Base-by-base conservation (phyloP, 1,139 yeast genomes). In the Cylindricascospora bacillispora region DNA sequence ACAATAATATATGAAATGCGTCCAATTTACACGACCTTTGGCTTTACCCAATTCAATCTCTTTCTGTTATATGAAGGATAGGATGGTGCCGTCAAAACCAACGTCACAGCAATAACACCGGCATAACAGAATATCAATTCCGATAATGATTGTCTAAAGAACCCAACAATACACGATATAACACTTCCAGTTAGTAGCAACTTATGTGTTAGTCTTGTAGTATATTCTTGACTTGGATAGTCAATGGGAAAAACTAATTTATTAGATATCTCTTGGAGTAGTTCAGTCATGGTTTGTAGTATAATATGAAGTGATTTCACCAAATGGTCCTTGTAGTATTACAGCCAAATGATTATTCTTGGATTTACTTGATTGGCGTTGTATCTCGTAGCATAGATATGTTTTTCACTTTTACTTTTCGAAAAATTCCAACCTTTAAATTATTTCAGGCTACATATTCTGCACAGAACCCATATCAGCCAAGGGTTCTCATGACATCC, bases 211-310 rank as follows among this genome's bases (percentile, higher is more conserved):
- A 43, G 30, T 16, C 27, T 29, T 13, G 34, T 41, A 12, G 43
- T 32, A 10, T 24, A 28, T 25, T 33, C 32, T 32, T 51, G 56
- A 9, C 48, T 38, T 24, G 40, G 44, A 30, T 45, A 51, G 30
- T 51, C 56, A n/a, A 51, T 40, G 13, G 56, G 54, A 19, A 49
- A 44, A 10, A 41, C 39, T 24, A 49, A 32, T 26, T 39, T 41
- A 18, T 35, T 41, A 13, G 33, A 34, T 17, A 49, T 15, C 18
- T 49, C 54, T n/a, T n/a, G n/a, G n/a, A n/a, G n/a, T n/a, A n/a
- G n/a, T n/a, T n/a, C n/a, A n/a, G n/a, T n/a, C n/a, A n/a, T n/a
- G n/a, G n/a, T n/a, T n/a, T n/a, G n/a, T n/a, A n/a, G n/a, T n/a
- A n/a, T n/a, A n/a, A n/a, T n/a, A n/a, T n/a, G n/a, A n/a, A n/a